Base-by-base conservation (phyloP, 331 rosid species). In the Dryas integrifolia region DNA sequence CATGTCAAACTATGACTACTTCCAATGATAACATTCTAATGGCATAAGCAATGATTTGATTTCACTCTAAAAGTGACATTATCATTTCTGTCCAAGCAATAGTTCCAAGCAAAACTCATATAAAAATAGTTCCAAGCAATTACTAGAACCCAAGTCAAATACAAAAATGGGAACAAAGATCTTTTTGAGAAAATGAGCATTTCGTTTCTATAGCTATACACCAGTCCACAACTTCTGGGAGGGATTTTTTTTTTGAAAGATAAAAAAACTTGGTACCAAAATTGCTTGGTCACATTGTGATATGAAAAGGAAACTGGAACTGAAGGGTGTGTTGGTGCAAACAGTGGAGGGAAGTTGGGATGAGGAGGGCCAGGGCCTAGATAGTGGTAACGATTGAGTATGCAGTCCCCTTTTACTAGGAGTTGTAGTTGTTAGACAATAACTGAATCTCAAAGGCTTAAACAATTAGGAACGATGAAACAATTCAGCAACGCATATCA, bases 21-120 rank as follows among this genome's bases (percentile, higher is more conserved):
- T 10, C 6, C 12, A 65, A n/a, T 64, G 39, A 65, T 43, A 18
- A 43, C 57, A 7, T 39, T 38, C 48, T 35, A 35, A 39, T 35
- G n/a, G 49, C 49, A 69, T 40, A 51, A 38, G 62, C 6, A 56
- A 26, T 50, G 48, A 41, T 67, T 67, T 14, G 47, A 26, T 67
- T 7, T 67, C 58, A 38, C 3, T 41, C 61, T 39, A 61, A 61
- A 6, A 12, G 18, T 14, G 6, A 14, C 21, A 14, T 51, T 5
- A 51, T 13, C 16, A n/a, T n/a, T 16, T 6, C 26, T 41, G 50
- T 21, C 24, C 24, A 21, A 21, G 24, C 24, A 21, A 21, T 21
- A 21, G 24, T 21, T 21, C 24, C 24, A 21, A 21, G 24, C 24
- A 21, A 21, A 21, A 21, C 24, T 21, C 24, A 21, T 21, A 21